These are phyloP conservation scores for Tylopilus rubrobrunneus DNA, from an alignment of 768 basidiomycete genomes.

Conservation along the genomic window DNA sequence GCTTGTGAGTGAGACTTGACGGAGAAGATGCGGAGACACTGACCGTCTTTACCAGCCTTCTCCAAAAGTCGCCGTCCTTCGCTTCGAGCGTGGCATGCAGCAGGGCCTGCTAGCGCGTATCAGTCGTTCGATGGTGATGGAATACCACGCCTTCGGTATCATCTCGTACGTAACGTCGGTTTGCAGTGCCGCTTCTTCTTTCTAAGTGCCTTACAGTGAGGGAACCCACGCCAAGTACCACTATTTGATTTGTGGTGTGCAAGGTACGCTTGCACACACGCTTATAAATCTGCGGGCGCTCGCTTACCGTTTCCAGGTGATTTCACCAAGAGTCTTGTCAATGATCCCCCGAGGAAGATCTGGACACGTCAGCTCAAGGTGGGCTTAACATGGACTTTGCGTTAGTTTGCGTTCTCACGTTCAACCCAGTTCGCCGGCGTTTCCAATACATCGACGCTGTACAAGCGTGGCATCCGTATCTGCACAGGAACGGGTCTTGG, in stretches of 20 bases:
- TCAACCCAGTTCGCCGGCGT: conserved; percentile 65
- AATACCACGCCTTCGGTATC: conserved; percentile 81
- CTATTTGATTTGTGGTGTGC: conserved; percentile 79
- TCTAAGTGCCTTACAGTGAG: conserved; percentile 43
- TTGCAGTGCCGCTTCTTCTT: background rate
- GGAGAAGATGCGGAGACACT: background rate
- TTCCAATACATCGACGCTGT: conserved; percentile 76
- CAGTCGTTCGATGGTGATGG: conserved; percentile 69
- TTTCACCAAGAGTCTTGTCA: conserved; percentile 70
- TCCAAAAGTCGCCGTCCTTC: conserved; percentile 72
- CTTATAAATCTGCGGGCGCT: background rate
- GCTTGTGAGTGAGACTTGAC: conserved; percentile 44
- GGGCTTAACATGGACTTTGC: conserved; percentile 4
- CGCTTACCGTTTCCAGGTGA: conserved; percentile 42
- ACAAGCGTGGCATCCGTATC: conserved; percentile 74
- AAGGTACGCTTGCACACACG: conserved; percentile 36
- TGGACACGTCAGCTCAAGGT: conserved; percentile 85
- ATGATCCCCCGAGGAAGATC: conserved; percentile 61
- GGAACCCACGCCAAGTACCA: conserved; percentile 71
- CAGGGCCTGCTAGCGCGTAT: conserved; percentile 74
- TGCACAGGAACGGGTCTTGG: conserved; percentile 83
- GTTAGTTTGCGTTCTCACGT: conserved; percentile 2
- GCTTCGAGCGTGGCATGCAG: conserved; percentile 81
- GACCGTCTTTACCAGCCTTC: conserved; percentile 51
- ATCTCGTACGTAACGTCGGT: conserved; percentile 50